Evolutionary conservation across 192 early-diverging fungal genomes (phyloP).

Genomic region (Geranomyces michiganensis): DNA sequence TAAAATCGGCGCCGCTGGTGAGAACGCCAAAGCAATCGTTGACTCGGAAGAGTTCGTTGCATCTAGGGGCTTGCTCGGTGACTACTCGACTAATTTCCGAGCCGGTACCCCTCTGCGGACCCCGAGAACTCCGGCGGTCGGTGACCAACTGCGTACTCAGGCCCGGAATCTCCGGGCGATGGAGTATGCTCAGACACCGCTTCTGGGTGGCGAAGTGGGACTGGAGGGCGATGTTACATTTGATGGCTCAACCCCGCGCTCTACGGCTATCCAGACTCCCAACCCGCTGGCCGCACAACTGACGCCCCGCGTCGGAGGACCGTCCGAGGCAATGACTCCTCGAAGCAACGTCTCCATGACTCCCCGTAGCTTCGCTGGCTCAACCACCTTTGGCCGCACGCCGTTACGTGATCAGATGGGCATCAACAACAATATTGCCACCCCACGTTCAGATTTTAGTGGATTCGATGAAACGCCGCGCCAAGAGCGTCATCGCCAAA

Average conservation of each 20-base stretch:
- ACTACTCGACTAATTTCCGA: slow-evolving; percentile 58
- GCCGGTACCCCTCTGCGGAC: slow-evolving; percentile 63
- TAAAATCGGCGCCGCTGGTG: slow-evolving; percentile 83
- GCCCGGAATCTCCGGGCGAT: slow-evolving; percentile 83
- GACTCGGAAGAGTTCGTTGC: slow-evolving; percentile 59
- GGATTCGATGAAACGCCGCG: slow-evolving; percentile 71
- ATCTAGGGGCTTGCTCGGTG: slow-evolving; percentile 69
- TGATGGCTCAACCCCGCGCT: slow-evolving; percentile 63
- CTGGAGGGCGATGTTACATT: slow-evolving; percentile 62
- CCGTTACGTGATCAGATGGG: slow-evolving; percentile 51
- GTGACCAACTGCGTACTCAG: slow-evolving; percentile 73
- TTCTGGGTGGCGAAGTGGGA: slow-evolving; percentile 74
- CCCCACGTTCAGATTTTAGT: slow-evolving; percentile 64
- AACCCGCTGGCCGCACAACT: slow-evolving; percentile 64
- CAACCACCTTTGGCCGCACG: slow-evolving; percentile 25
- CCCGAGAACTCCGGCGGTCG: slow-evolving; percentile 55
- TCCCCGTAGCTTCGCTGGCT: slow-evolving; percentile 9
- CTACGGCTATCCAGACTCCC: slow-evolving; percentile 67
- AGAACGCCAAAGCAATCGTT: slow-evolving; percentile 73
- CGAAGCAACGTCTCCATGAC: slow-evolving; percentile 5
- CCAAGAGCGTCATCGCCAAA: slow-evolving; percentile 60
- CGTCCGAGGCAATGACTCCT: slow-evolving; percentile 29
- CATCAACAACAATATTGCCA: slow-evolving; percentile 69
- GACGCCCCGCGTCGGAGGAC: slow-evolving; percentile 18
- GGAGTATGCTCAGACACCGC: slow-evolving; percentile 76